Conservation (phyloP, 2,329 filamentous ascomycete genomes). For the Bertia moriformis region DNA sequence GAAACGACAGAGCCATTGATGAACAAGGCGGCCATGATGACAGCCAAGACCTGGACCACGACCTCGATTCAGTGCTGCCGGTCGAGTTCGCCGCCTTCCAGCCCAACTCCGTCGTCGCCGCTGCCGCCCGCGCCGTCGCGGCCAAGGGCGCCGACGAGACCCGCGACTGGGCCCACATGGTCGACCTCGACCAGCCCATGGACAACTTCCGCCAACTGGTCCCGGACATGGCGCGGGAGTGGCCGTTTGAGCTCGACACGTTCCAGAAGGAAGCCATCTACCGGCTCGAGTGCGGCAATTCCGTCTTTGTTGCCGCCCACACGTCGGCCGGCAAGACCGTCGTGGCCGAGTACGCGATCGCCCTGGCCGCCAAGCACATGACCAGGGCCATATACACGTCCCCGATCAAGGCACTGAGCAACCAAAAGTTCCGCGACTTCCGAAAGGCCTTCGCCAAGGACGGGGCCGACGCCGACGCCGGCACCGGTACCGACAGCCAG, state of each 20-base stretch:
- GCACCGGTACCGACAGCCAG: too few relatives aligned
- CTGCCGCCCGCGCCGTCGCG: too few relatives aligned
- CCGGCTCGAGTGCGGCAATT: constrained; percentile 89
- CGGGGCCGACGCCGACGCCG: too few relatives aligned
- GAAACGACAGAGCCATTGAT: too few relatives aligned
- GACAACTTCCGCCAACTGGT: constrained; percentile 84
- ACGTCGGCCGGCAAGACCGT: constrained; percentile 97
- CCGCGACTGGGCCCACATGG: constrained; percentile 94
- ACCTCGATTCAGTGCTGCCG: constrained; percentile 75
- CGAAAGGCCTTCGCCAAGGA: constrained; percentile 72
- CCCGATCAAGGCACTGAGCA: constrained; percentile 93
- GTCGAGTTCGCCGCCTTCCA: constrained; percentile 86
- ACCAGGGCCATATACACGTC: constrained; percentile 99
- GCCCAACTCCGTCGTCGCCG: constrained; percentile 62
- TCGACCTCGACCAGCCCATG: constrained; percentile 84
- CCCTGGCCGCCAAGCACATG: constrained; percentile 93
- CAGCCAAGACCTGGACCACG: constrained; percentile 35
- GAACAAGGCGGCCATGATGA: constrained; percentile 17
- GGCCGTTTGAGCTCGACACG: constrained; percentile 92
- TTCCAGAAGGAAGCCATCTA: constrained; percentile 99
- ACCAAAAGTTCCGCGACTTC: constrained; percentile 97
- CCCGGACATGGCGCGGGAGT: constrained; percentile 87
- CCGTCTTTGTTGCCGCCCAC: constrained; percentile 93
- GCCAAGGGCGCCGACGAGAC: constrained; percentile 65
- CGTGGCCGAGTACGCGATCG: constrained; percentile 94